Conservation (phyloP, 345 rosid species). For the Lagerstroemia speciosa region DNA sequence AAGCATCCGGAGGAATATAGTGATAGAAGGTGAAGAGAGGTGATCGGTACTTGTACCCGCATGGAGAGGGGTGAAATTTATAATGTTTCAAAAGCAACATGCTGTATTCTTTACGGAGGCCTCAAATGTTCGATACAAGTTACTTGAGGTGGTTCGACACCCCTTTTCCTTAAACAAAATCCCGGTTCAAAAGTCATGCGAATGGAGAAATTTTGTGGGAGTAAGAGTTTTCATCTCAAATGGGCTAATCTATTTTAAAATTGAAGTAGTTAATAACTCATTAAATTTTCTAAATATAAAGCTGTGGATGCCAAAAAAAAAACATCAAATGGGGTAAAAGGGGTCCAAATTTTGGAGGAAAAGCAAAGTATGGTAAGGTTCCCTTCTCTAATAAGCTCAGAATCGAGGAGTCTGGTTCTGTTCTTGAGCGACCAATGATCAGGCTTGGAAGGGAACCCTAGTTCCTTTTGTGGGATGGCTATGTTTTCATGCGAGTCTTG, state of each 20-base stretch:
- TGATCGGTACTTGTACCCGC: neutral
- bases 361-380: neutral
- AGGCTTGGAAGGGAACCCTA: neutral
- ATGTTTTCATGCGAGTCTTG: neutral
- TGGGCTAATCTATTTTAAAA: too few species aligned
- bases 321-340: neutral
- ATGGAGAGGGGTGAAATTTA: neutral
- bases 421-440: neutral
- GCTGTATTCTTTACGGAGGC: neutral
- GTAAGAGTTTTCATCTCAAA: too few species aligned
- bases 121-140: too few species aligned
- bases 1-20: slow-evolving; percentile 9
- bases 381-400: neutral
- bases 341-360: neutral
- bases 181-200: too few species aligned
- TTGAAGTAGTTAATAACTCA: too few species aligned
- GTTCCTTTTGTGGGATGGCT: neutral
- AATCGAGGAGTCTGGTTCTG: neutral
- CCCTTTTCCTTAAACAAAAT: too few species aligned
- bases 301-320: too few species aligned
- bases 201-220: too few species aligned
- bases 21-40: neutral
- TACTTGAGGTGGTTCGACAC: too few species aligned
- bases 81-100: neutral
- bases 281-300: too few species aligned